Evolutionary conservation across 768 basidiomycete species (phyloP), one percentile per base, ranked within the genome.

Genomic region (Gelatoporia subvermispora): DNA sequence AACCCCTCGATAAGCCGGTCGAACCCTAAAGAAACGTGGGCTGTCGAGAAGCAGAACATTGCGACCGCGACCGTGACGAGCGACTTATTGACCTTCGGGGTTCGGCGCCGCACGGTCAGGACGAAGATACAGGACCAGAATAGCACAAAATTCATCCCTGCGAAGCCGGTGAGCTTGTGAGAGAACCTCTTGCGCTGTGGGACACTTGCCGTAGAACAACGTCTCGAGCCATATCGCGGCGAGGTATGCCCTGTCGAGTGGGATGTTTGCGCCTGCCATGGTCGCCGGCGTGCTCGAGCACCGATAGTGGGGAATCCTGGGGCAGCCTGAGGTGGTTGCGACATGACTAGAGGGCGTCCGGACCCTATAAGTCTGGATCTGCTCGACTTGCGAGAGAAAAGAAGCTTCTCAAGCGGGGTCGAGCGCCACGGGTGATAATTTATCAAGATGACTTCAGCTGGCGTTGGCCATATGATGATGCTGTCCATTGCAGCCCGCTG

Each of bases 141-240:
- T 10, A 66, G 53, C 13, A 64, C 51, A 35, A 68, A 53, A 40
- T 66, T 66, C 51, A 62, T 64, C 21, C 63, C 65, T 64, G 50
- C 20, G 28, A 31, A 31, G 7, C 28, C 28, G 13, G 28, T 31
- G 44, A 17, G 31, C 28, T 7, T 20, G 28, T 31, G 28, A 31
- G 28, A 31, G 28, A 31, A 7, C 28, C 13, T 31, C 28, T 21
- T 10, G 31, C 7, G 28, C 5, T 31, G 28, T 13, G 28, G 28
- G 22, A 16, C 7, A 28, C 56, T 17, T 39, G 63, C 64, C 64
- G 42, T 65, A 65, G 48, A 65, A 63, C 15, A 65, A 46, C 2
- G 64, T 65, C 52, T 65, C 63, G n/a, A 65, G 64, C 64, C 64
- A 65, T 15, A 64, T 68, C 22, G 67, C 67, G 8, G 64, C 60